Percentiles rank a stretch among this genome's conserved stretches.
These are phyloP conservation scores for Coleophoma crateriformis DNA, from an alignment of 2,329 filamentous ascomycete genomes.

Conservation along the genomic window DNA sequence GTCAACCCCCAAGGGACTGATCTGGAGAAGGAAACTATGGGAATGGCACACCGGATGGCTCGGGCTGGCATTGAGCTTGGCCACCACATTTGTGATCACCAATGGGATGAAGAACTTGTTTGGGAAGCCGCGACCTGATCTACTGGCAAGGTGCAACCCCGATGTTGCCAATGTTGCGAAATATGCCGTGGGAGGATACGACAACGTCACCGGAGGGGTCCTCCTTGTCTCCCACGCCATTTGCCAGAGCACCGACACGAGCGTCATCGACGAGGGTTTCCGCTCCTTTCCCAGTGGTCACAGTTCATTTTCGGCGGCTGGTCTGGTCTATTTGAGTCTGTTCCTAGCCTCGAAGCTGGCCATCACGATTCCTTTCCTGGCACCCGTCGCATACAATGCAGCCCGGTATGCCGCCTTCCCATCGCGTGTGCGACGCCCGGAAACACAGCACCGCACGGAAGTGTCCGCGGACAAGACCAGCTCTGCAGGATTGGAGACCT, in stretches of 20 bases:
- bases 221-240: conserved; percentile 72
- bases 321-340: conserved; percentile 78
- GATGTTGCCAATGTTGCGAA: conserved; percentile 40
- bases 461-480: not conserved
- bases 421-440: conserved; percentile 47
- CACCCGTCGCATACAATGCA: conserved; percentile 37
- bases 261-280: conserved; percentile 73
- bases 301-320: conserved; percentile 69
- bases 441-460: not conserved
- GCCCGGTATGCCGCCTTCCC: conserved; percentile 64
- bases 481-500: not conserved
- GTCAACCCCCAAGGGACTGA: conserved; percentile 54
- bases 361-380: conserved; percentile 66
- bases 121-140: conserved; percentile 59
- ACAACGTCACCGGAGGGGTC: conserved; percentile 43
- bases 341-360: conserved; percentile 82
- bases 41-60: conserved; percentile 84
- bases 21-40: conserved; percentile 84
- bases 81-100: conserved; percentile 72
- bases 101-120: conserved; percentile 76
- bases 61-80: conserved; percentile 69
- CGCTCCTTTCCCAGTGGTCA: conserved; percentile 78
- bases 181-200: conserved; percentile 59
- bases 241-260: conserved; percentile 59
- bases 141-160: conserved; percentile 68